A percentile compares a stretch with the other conserved stretches of the same genome.
Evolutionary conservation across 345 rosid species (phyloP).

Genomic region (Syzygium jambos): DNA sequence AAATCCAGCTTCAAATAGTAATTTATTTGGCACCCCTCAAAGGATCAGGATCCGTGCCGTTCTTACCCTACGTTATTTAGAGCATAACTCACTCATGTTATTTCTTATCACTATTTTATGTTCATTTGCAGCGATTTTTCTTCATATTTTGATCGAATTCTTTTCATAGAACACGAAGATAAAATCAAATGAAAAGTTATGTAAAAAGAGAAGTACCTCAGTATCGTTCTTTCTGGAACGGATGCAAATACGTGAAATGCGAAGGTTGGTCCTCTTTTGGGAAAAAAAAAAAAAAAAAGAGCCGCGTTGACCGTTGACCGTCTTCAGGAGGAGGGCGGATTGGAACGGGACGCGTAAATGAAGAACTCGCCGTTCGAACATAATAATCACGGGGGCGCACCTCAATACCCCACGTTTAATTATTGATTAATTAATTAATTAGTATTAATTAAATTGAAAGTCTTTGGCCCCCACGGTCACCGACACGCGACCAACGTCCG

Average conservation of each 20-base stretch:
- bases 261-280: no score
- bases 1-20: no score
- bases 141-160: neutral
- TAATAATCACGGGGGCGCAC: neutral
- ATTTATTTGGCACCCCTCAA: no score
- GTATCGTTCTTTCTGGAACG: neutral
- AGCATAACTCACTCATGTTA: neutral
- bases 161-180: neutral
- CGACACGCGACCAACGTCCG: neutral
- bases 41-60: no score
- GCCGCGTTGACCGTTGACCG: no score
- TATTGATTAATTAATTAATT: neutral
- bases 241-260: no score
- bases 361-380: neutral
- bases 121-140: neutral
- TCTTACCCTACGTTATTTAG: no score
- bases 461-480: neutral
- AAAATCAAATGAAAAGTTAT: neutral
- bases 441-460: neutral
- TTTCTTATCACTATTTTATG: neutral
- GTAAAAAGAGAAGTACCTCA: neutral
- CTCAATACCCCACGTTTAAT: neutral
- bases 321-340: neutral
- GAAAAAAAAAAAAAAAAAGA: no score
- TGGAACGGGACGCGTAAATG: neutral